Evolutionary conservation across 768 basidiomycete genomes (phyloP).

Genomic region (Mrakia frigida): DNA sequence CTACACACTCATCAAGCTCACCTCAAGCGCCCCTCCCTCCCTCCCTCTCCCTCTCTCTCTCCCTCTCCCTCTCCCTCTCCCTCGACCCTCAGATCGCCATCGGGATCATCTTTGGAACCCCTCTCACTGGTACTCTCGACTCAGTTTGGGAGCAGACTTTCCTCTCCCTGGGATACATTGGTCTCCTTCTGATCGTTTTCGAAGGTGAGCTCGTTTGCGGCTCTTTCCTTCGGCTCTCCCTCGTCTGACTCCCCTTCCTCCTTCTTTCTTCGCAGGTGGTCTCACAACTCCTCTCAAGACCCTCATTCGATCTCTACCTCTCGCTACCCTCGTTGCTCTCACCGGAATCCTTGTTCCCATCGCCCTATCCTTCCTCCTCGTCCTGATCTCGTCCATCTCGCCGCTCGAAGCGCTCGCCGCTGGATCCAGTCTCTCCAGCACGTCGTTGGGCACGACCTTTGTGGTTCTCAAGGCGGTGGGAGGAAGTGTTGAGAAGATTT

Average conservation of each 20-base stretch:
- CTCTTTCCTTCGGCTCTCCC: neutral
- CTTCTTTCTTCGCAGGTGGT: slow-evolving; percentile 48
- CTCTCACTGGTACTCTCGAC: slow-evolving; percentile 49
- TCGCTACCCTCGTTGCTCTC: slow-evolving; percentile 53
- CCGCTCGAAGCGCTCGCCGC: slow-evolving; percentile 56
- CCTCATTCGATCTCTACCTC: slow-evolving; percentile 50
- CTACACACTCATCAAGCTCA: neutral
- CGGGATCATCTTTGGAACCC: slow-evolving; percentile 56
- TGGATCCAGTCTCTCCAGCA: slow-evolving; percentile 59
- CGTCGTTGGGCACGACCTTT: slow-evolving; percentile 63
- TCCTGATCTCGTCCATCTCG: slow-evolving; percentile 35
- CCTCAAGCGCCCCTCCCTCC: no score
- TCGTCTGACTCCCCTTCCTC: neutral
- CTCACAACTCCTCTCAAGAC: slow-evolving; percentile 52
- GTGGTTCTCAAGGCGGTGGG: slow-evolving; percentile 48
- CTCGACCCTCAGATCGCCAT: slow-evolving; percentile 54
- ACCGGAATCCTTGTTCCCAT: slow-evolving; percentile 50
- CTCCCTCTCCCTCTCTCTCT: slow-evolving; percentile 30
- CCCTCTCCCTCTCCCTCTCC: no score
- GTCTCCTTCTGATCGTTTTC: slow-evolving; percentile 53
- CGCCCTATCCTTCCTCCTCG: slow-evolving; percentile 42
- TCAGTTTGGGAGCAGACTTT: slow-evolving; percentile 49
- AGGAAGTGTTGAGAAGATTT: neutral
- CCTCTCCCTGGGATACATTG: slow-evolving; percentile 50
- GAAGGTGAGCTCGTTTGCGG: slow-evolving; percentile 48